Base-by-base conservation (phyloP, 805 yeast species). In the Candida maltosa region DNA sequence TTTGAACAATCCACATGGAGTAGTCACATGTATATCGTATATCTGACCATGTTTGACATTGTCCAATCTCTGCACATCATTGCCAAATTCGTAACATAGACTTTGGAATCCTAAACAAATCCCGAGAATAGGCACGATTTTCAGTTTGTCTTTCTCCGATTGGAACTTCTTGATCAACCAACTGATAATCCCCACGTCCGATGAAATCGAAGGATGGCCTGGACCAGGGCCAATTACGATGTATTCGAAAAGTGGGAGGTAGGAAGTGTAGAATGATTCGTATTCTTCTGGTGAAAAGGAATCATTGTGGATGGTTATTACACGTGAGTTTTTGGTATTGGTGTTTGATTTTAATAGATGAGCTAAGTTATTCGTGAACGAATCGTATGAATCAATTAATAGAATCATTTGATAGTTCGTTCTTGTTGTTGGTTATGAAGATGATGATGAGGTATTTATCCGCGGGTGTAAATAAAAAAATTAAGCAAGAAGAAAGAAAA, bases 161-260 rank as follows among this genome's bases (percentile, higher is more conserved):
- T 44, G 40, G 28, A 45, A 53, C 5, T 53, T 48, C 21, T 60
- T 48, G 17, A 42, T 59, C 38, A 73, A 75, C 83, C 45, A 89
- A 40, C 79, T 75, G 11, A 89, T 76, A 8, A 87, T 70, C 0
- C 96, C 96, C 19, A 83, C 76, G 49, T 89, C 97, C 2, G 52
- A 46, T 24, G 4, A 71, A 50, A 47, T 65, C 1, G 61, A 57
- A 0, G 98, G 98, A 47, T 85, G 78, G 0, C 99, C 99, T 0
- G 99, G 99, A 0, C 99, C 99, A 0, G 99, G 99, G 0, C 98
- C 98, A 6, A 93, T 70, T 0, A 93, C 78, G 3, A 93, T 68
- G 22, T 87, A 87, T 39, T 84, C 87, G 45, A 87, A 79, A 6
- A 64, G 51, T 1, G 69, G 64, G 14, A 86, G 51, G 39, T 72